Base-by-base conservation (phyloP, 352 stramenopile species). In the Phytophthora pini region DNA sequence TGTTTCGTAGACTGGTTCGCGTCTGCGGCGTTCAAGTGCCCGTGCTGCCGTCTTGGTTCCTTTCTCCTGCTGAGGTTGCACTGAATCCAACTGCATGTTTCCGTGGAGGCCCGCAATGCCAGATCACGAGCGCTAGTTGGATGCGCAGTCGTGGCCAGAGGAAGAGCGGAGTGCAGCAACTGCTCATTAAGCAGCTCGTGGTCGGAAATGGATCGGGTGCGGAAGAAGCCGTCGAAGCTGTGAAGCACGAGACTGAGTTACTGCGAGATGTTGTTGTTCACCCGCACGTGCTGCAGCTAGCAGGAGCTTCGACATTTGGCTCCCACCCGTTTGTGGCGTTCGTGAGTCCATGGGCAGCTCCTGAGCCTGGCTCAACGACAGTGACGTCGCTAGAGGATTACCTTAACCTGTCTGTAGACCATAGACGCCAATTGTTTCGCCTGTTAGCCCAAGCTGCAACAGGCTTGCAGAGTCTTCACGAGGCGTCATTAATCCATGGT, bases 361-460 rank as follows among this genome's bases (percentile, higher is more conserved):
- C 70, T 17, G 61, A 78, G 24, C 8, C 54, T 47, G 58, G 48
- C 24, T 53, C 56, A 34, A 59, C 32, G 13, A 70, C 54, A 12
- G 68, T 81, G 17, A 79, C 75, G n/a, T 76, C 74, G 26, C 54
- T 91, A 11, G 84, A 89, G 59, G 82, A 84, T 39, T 87, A 86
- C 38, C 44, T 90, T 8, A 72, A 61, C 17, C 51, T 77, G 39
- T 79, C 68, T 1, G 77, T 82, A 15, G 73, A 87, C 29, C 72
- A 79, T 48, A 55, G 65, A 4, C 72, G 67, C 22, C 61, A 74
- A 36, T 45, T 77, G 8, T 82, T 84, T 15, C 68, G 70, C 0
- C 51, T 90, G 4, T 64, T 93, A 7, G 60, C 70, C 11, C 80
- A 91, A 44, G 75, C 66, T 4, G 80, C 84, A 0, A 74, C 61